A percentile compares a stretch with the other conserved stretches of the same genome.
Evolutionary conservation across 2,329 filamentous ascomycete species (phyloP).

Genomic region (Thelonectria rubi): DNA sequence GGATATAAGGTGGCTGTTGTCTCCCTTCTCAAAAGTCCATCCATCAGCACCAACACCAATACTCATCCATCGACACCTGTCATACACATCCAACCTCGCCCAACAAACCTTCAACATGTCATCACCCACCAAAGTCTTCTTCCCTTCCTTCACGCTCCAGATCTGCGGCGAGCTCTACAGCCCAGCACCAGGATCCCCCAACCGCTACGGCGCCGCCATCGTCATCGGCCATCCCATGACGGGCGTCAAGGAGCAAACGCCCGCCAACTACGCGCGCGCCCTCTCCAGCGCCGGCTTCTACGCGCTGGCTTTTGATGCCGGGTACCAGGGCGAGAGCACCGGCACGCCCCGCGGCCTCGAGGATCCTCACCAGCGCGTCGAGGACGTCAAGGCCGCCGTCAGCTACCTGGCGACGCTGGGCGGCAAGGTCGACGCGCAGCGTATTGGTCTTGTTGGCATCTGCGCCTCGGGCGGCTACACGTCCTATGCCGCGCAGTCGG

Average conservation of each 20-base stretch:
- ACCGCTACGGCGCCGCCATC: conserved; percentile 23
- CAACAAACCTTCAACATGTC: neutral
- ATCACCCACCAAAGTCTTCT: neutral
- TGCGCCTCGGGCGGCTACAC: conserved; percentile 51
- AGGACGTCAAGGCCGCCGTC: conserved; percentile 48
- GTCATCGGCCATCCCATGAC: conserved; percentile 45
- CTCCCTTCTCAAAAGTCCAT: neutral
- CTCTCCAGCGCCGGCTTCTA: conserved; percentile 46
- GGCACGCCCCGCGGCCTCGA: conserved; percentile 49
- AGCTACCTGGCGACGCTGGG: conserved; percentile 43
- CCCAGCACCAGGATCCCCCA: neutral
- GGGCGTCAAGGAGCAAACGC: conserved; percentile 50
- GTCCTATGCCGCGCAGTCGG: conserved; percentile 45
- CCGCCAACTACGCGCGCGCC: conserved; percentile 43
- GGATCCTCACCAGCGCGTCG: conserved; percentile 51
- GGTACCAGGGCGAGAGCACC: conserved; percentile 48
- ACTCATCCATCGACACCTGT: neutral
- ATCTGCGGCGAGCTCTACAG: neutral
- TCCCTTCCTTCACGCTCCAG: conserved; percentile 3
- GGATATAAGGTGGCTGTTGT: neutral
- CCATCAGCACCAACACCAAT: too few species aligned
- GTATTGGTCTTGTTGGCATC: conserved; percentile 45
- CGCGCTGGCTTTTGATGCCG: conserved; percentile 48
- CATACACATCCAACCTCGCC: neutral
- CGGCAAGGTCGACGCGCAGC: conserved; percentile 36